phyloP scores from a whole-genome alignment of 225 moss, liverwort and hornwort genomes.

The Pleurozium schreberi region DNA sequence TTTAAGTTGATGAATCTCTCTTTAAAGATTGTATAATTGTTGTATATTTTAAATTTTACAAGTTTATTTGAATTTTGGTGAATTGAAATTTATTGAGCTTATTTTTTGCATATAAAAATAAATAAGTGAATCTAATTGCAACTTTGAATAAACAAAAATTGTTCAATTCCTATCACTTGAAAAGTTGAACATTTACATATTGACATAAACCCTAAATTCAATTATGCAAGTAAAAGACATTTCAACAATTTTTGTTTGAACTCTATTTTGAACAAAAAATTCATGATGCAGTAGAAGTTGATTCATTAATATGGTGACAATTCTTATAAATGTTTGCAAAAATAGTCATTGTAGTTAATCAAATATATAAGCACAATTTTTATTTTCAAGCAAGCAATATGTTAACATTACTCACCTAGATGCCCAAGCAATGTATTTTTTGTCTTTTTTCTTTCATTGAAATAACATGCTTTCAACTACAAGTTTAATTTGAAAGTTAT shows the following conservation, averaged over 20 bases:
- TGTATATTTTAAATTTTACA: neutral
- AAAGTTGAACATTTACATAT: rapidly evolving
- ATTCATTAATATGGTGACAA: neutral
- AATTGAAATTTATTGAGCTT: neutral
- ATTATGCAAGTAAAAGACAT: neutral
- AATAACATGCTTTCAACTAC: neutral
- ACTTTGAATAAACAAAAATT: neutral
- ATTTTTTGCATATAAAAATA: neutral
- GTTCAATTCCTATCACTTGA: neutral
- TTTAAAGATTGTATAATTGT: neutral
- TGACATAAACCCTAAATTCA: neutral
- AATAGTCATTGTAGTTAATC: neutral
- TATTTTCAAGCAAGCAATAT: neutral
- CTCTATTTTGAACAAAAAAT: neutral
- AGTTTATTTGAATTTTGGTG: too few relatives aligned
- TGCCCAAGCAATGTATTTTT: neutral
- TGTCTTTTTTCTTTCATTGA: neutral
- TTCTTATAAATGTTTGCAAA: neutral
- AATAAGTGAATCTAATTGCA: neutral
- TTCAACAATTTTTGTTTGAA: neutral
- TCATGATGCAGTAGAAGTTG: rapidly evolving
- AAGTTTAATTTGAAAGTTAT: neutral
- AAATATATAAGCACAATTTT: neutral
- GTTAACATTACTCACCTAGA: neutral
- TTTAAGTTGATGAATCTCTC: too few relatives aligned